Evolutionary conservation across 2,329 filamentous ascomycete species (phyloP).

Genomic region (Chrysoporthe cubensis): DNA sequence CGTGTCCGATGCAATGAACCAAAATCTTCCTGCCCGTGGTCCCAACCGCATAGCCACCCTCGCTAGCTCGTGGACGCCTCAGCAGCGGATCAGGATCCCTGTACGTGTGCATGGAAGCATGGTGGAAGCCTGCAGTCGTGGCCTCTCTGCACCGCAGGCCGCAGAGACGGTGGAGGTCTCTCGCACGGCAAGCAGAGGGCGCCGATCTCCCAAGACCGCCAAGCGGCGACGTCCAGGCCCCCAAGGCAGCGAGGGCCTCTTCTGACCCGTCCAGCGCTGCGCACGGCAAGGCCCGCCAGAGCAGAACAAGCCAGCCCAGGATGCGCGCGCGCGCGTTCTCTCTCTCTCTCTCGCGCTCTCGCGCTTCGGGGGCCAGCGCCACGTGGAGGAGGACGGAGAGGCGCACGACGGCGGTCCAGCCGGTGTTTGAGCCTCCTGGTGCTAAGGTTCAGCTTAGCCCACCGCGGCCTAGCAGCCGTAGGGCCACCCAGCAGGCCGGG

Average conservation of each 20-base stretch:
- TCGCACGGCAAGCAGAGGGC: too few species aligned
- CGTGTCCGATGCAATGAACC: not conserved
- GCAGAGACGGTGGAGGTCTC: too few species aligned
- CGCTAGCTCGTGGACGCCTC: not conserved
- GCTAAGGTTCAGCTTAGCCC: not conserved
- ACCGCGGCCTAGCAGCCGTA: not conserved
- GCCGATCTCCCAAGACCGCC: too few species aligned
- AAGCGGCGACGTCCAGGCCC: too few species aligned
- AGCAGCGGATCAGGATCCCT: not conserved
- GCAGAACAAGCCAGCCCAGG: too few species aligned
- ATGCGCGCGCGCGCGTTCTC: not conserved
- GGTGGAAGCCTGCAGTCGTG: not conserved
- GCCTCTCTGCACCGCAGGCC: not conserved
- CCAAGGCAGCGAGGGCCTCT: too few species aligned
- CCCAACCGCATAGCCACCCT: not conserved
- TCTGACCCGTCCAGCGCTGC: too few species aligned
- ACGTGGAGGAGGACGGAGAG: too few species aligned
- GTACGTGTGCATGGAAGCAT: not conserved
- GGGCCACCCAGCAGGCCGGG: slow-evolving; percentile 2
- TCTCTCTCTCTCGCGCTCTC: not conserved
- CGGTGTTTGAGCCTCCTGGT: slow-evolving; percentile 11
- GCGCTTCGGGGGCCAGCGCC: too few species aligned
- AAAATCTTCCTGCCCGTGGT: not conserved
- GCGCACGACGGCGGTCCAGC: not conserved
- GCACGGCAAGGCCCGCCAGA: too few species aligned